phyloP scores from a whole-genome alignment of 2,329 filamentous ascomycete species.

The Exophiala xenobiotica region DNA sequence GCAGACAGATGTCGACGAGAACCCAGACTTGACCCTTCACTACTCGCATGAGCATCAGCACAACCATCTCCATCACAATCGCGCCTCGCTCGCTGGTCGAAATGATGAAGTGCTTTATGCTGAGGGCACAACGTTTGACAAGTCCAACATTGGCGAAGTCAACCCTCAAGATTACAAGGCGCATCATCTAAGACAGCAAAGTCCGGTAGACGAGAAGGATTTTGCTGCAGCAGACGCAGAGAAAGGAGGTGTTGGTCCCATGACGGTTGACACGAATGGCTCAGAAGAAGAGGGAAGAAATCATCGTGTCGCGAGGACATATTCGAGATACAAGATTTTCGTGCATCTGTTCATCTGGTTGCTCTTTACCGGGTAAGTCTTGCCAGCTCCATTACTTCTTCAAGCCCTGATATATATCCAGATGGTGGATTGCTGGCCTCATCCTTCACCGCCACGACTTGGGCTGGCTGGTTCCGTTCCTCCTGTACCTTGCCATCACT shows the following conservation, averaged over 20 bases:
- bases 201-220: conserved; percentile 31
- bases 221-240: conserved; percentile 39
- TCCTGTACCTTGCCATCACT: conserved; percentile 73
- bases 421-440: conserved; percentile 75
- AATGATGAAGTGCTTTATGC: conserved; percentile 52
- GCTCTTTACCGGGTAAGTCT: conserved; percentile 28
- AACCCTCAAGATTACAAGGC: conserved; percentile 44
- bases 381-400: neutral
- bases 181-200: conserved; percentile 34
- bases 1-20: conserved; percentile 27
- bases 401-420: no score
- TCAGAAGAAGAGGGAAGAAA: conserved; percentile 36
- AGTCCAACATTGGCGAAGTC: conserved; percentile 38
- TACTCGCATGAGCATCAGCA: conserved; percentile 42
- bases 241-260: conserved; percentile 39
- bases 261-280: conserved; percentile 33
- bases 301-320: conserved; percentile 41
- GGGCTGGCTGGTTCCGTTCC: conserved; percentile 82
- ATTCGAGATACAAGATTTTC: conserved; percentile 48
- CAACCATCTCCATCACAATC: conserved; percentile 41
- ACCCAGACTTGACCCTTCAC: conserved; percentile 40
- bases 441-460: conserved; percentile 69
- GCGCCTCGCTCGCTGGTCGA: conserved; percentile 38
- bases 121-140: conserved; percentile 42
- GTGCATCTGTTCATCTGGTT: conserved; percentile 43